Base-by-base conservation (phyloP, 2,329 filamentous ascomycete genomes). In the Pseudocercospora crystallina region DNA sequence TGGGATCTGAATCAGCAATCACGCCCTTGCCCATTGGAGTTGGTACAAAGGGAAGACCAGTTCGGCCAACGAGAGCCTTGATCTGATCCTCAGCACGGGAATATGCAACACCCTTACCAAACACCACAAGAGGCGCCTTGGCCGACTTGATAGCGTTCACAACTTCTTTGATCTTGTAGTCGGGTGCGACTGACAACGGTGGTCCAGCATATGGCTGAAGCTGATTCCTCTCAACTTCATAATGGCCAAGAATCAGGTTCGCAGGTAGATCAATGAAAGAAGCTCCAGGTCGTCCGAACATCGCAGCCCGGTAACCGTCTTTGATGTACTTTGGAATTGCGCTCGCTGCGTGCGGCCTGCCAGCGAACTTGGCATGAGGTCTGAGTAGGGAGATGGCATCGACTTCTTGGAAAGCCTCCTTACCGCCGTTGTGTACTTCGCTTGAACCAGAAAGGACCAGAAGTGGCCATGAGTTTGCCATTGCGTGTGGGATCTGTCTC, bases 1-100 rank as follows among this genome's bases (percentile, higher is more conserved):
- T 67, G 1, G 73, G 69, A 60, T 80, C 76, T 0, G 76, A 79
- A 56, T 82, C 79, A 8, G 79, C 70, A 1, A 82, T 58, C 5
- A 83, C 72, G 15, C 80, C 80, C 61, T 82, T 82, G 4, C 79
- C 80, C 78, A 82, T 82, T 1, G 80, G 80, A 1, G 78, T 80
- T 0, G 79, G 78, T 5, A 83, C 67, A 60, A 83, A 82, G 0
- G 79, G 79, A 9, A 83, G 69, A 20, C 73, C 67, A 8, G 76
- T 77, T 8, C 60, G 59, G 39, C 78, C 65, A 17, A 81, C 69
- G 26, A 82, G 64, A 10, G 65, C 55, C 20, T 73, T 67, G 46
- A 81, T 76, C 1, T 63, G 60, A 1, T 51, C 32, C 56, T 82
- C 79, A 3, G 79, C 76, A 42, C 72, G 71, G 26, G 77, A 74